Base-by-base conservation (phyloP, 257 asterid genomes). In the Solanum clarkiae region DNA sequence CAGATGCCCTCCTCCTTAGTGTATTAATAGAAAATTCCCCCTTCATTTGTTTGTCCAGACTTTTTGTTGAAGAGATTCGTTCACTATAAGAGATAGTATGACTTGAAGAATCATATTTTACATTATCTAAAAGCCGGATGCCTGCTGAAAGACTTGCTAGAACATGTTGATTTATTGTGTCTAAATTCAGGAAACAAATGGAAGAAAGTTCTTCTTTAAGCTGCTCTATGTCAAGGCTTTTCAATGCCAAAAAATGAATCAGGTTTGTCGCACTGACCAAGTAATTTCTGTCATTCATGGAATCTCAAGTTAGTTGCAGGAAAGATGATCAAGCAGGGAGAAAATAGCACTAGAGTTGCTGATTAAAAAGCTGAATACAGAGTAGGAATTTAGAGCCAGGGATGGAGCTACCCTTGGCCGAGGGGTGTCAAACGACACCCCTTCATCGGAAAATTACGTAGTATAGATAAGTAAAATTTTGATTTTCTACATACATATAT, bases 91-190 rank as follows among this genome's bases (percentile, higher is more conserved):
- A 82, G 75, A 84, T 85, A 32, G 53, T 47, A 68, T 87, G 84
- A 16, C 56, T 85, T 77, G 86, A 47, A 84, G 91, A 88, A 81
- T 86, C 91, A 85, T 87, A 84, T 84, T 84, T 88, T 56, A 92
- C 88, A 84, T 84, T 83, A 22, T 57, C 86, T 81, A 92, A 89
- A 92, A 88, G 87, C 81, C 92, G 90, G 80, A 91, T 90, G 81
- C 93, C 90, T 36, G 91, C 90, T 11, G 93, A 89, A 84, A 93
- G 95, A 85, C 95, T 92, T 82, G 97, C 89, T 68, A 93, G 92
- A 77, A 93, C 94, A 84, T 88, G 90, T 29, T 91, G 89, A 80
- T 90, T 91, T 75, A 90, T 86, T 14, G 90, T 89, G 88, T 90
- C 93, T 81, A 92, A 80, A 88, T 86, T 89, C 90, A 90, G 80